Percentiles rank a stretch among this genome's conserved stretches.
phyloP scores from a whole-genome alignment of 495 filamentous ascomycete species.

The Hypoxylon perforatum region DNA sequence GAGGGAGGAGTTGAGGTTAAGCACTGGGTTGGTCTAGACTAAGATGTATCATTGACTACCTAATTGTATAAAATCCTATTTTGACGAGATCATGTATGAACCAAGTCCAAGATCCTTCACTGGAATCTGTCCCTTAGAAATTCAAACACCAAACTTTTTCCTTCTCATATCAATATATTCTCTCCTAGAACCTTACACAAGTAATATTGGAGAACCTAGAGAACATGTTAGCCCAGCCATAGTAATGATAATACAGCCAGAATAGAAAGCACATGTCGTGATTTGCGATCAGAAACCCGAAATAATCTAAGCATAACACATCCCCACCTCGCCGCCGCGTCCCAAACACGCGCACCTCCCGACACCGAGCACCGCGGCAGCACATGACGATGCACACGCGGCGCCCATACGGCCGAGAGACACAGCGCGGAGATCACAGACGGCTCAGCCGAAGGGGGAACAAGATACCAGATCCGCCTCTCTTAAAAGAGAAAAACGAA shows the following conservation, averaged over 20 bases:
- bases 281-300: conserved; percentile 59
- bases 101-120: neutral
- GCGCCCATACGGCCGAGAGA: conserved; percentile 34
- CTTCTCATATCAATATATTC: neutral
- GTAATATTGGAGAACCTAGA: neutral
- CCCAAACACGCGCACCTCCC: conserved; percentile 35
- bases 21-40: conserved; percentile 25
- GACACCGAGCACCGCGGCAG: conserved; percentile 49
- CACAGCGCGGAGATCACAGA: conserved; percentile 14
- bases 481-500: conserved; percentile 1
- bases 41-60: conserved; percentile 31
- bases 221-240: conserved; percentile 10
- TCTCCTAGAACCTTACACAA: neutral
- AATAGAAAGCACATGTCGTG: conserved; percentile 26
- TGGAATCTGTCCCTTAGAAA: neutral
- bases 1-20: conserved; percentile 33
- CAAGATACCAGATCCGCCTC: neutral
- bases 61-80: conserved; percentile 14
- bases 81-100: conserved; percentile 9
- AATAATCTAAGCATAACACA: conserved; percentile 59
- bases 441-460: conserved; percentile 28
- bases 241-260: conserved; percentile 13
- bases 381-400: conserved; percentile 62
- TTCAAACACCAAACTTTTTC: neutral
- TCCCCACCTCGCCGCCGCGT: conserved; percentile 49